phyloP scores from a whole-genome alignment of 1,284 basidiomycete species.

The Papiliotrema laurentii region DNA sequence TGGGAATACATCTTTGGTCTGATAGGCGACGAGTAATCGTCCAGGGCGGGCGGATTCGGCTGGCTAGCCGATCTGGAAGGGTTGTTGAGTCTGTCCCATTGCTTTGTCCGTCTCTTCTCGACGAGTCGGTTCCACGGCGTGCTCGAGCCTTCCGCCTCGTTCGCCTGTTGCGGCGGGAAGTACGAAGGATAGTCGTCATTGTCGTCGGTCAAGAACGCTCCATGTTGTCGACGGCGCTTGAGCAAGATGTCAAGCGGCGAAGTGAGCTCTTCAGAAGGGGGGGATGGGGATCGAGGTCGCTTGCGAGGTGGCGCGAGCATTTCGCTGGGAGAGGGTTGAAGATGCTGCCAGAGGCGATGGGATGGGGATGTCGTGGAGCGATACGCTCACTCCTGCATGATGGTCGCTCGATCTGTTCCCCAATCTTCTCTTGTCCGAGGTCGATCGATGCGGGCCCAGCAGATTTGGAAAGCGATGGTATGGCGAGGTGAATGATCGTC shows the following conservation, averaged over 20 bases:
- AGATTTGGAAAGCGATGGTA: too few relatives aligned
- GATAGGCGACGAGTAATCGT: not conserved
- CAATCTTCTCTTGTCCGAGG: too few relatives aligned
- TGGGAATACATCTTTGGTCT: not conserved
- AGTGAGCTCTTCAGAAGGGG: slow-evolving; percentile 25
- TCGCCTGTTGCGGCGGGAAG: not conserved
- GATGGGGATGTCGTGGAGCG: too few relatives aligned
- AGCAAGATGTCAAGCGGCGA: slow-evolving; percentile 40
- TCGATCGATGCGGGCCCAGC: too few relatives aligned
- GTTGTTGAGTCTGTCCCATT: slow-evolving; percentile 30
- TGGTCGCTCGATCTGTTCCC: too few relatives aligned
- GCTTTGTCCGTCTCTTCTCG: slow-evolving; percentile 24
- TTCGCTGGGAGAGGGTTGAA: not conserved
- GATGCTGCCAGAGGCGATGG: too few relatives aligned
- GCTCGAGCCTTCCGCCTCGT: not conserved
- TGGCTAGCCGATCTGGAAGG: not conserved
- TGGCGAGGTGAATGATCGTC: too few relatives aligned
- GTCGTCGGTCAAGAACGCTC: not conserved
- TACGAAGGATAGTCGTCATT: not conserved
- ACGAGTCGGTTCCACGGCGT: slow-evolving; percentile 4
- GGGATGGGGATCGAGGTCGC: slow-evolving; percentile 37
- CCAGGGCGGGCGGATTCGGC: not conserved
- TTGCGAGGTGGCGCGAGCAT: slow-evolving; percentile 15
- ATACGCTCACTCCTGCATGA: too few relatives aligned
- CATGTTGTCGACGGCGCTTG: slow-evolving; percentile 29